These are phyloP conservation scores for Lecanicillium sp. DNA, from an alignment of 2,329 filamentous ascomycete species.

Conservation along the genomic window DNA sequence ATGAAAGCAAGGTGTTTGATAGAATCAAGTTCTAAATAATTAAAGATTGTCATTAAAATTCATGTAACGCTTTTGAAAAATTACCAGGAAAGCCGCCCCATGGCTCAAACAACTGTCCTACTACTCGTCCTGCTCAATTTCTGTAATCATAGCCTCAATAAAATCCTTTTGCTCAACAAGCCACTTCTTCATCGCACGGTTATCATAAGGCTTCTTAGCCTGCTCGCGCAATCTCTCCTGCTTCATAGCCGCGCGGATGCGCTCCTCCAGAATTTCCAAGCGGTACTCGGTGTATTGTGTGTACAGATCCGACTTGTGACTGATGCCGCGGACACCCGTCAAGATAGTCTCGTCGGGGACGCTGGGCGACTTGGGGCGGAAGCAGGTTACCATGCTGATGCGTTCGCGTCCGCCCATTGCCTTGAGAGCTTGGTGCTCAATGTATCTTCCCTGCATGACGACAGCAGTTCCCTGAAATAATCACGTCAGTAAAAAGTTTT, in stretches of 20 bases:
- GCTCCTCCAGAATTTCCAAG: slow-evolving; percentile 53
- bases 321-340: slow-evolving; percentile 50
- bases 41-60: no score
- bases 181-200: slow-evolving; percentile 10
- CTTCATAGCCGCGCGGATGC: slow-evolving; percentile 19
- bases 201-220: slow-evolving; percentile 11
- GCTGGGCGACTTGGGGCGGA: slow-evolving; percentile 47
- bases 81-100: background rate
- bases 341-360: slow-evolving; percentile 53
- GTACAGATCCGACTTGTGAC: slow-evolving; percentile 49
- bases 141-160: slow-evolving; percentile 14
- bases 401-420: slow-evolving; percentile 51
- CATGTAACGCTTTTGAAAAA: no score
- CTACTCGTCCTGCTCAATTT: slow-evolving; percentile 1
- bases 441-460: slow-evolving; percentile 59
- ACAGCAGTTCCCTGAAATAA: slow-evolving; percentile 48
- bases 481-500: background rate
- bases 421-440: slow-evolving; percentile 54
- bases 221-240: slow-evolving; percentile 10
- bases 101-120: background rate
- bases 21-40: no score
- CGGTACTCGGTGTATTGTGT: slow-evolving; percentile 54
- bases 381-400: slow-evolving; percentile 59
- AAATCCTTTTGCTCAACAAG: slow-evolving; percentile 17
- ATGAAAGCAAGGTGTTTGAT: no score